phyloP scores from a whole-genome alignment of 2,329 filamentous ascomycete genomes.

The Calonectria naviculata region DNA sequence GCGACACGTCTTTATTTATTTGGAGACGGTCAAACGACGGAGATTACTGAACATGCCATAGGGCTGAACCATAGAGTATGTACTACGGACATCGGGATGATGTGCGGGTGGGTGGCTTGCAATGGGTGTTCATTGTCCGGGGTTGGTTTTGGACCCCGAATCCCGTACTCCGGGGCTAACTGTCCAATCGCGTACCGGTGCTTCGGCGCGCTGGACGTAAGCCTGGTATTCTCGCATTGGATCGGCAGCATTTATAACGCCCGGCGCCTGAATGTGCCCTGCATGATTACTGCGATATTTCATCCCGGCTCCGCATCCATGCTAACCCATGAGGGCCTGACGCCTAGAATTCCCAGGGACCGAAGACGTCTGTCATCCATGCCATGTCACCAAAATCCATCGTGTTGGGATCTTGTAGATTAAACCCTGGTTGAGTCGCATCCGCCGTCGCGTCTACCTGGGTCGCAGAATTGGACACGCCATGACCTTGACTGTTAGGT shows the following conservation, averaged over 20 bases:
- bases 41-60: constrained; percentile 10
- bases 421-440: constrained; percentile 27
- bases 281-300: not conserved
- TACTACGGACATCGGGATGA: constrained; percentile 8
- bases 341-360: constrained; percentile 48
- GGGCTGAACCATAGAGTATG: constrained; percentile 10
- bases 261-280: not conserved
- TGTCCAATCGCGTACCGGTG: constrained; percentile 6
- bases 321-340: not conserved
- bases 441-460: constrained; percentile 21
- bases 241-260: not conserved
- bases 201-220: not conserved
- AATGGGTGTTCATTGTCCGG: not conserved
- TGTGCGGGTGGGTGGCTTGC: not conserved
- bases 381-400: constrained; percentile 48
- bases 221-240: not conserved
- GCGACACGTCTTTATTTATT: constrained; percentile 22
- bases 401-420: constrained; percentile 34
- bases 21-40: constrained; percentile 6
- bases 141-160: constrained; percentile 18
- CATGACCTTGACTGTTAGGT: constrained; percentile 38
- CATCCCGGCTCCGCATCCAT: not conserved
- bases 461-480: constrained; percentile 10
- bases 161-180: not conserved
- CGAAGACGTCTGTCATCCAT: constrained; percentile 53